Conservation (phyloP, 2,329 filamentous ascomycete species). For the Diaporthe amygdali region DNA sequence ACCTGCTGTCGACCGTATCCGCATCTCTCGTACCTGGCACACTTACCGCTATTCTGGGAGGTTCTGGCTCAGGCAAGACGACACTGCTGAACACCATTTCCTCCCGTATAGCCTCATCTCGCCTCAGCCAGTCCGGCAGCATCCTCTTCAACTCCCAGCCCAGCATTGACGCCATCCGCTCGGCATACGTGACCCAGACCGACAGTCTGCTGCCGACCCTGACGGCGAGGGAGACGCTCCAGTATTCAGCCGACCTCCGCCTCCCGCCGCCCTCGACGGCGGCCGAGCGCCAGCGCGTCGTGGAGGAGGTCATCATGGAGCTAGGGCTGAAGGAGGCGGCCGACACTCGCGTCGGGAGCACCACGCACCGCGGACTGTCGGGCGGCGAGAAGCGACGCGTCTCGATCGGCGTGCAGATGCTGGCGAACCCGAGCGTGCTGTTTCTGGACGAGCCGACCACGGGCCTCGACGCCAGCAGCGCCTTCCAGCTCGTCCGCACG, state of each 20-base stretch:
- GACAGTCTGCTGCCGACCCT: slow-evolving; percentile 75
- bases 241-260: slow-evolving; percentile 74
- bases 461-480: slow-evolving; percentile 77
- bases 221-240: slow-evolving; percentile 77
- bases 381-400: slow-evolving; percentile 80
- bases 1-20: slow-evolving; percentile 66
- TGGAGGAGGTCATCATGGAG: slow-evolving; percentile 79
- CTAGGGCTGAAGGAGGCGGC: slow-evolving; percentile 79
- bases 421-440: slow-evolving; percentile 79
- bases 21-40: slow-evolving; percentile 69
- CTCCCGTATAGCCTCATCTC: slow-evolving; percentile 65
- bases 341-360: slow-evolving; percentile 74
- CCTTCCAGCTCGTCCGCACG: slow-evolving; percentile 74
- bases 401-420: slow-evolving; percentile 78
- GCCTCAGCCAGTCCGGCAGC: slow-evolving; percentile 56
- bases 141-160: slow-evolving; percentile 66
- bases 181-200: slow-evolving; percentile 75
- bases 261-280: slow-evolving; percentile 66
- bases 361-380: slow-evolving; percentile 75
- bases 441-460: slow-evolving; percentile 84
- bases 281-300: slow-evolving; percentile 64
- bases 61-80: slow-evolving; percentile 76
- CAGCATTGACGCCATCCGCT: slow-evolving; percentile 57
- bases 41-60: slow-evolving; percentile 77
- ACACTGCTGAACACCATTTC: slow-evolving; percentile 75